Base-by-base conservation (phyloP, 768 basidiomycete genomes). In the Mrakia gelida region DNA sequence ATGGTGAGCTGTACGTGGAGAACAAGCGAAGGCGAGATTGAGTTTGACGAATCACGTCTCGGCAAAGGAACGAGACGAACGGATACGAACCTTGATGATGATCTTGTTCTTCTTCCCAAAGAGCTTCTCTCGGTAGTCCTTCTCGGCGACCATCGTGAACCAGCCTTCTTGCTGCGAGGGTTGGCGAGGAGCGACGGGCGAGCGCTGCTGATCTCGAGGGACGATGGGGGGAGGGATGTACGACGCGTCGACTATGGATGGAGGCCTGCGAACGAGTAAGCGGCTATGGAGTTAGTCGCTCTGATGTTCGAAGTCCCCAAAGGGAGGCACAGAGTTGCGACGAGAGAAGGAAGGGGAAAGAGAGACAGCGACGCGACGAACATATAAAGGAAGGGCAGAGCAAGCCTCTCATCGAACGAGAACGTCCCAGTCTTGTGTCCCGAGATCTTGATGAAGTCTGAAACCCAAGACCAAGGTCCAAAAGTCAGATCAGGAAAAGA, bases 371-470 rank as follows among this genome's bases (percentile, higher is more conserved):
- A 30, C 23, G 62, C 3, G 28, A 74, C 73, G 34, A 23, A 63
- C 73, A 28, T 21, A 61, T 43, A 74, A 15, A 74, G 26, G 41
- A 74, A 74, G 5, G 73, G 73, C 41, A 63, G 41, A n/a, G 43
- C 30, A n/a, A 43, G 38, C n/a, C 73, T 38, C 59, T 74, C 61
- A 61, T 74, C 61, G n/a, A 43, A 10, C 7, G 59, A 21, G 23
- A 62, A 63, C 38, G 43, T 74, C 26, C 21, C 73, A 0, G 26
- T 0, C 43, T 41, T 63, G 32, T 38, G 21, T 15, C 59, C 73
- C 6, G 59, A 30, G 21, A 74, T 59, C 73, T 74, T 74, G 34
- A 74, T 59, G 13, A 62, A 63, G 73, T 74, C 62, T 63, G 23
- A n/a, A n/a, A n/a, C n/a, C 59, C 59, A 26, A 13, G 18, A 34